These are phyloP conservation scores for Exophiala sp. DNA, from an alignment of 2,329 filamentous ascomycete genomes.

Conservation along the genomic window DNA sequence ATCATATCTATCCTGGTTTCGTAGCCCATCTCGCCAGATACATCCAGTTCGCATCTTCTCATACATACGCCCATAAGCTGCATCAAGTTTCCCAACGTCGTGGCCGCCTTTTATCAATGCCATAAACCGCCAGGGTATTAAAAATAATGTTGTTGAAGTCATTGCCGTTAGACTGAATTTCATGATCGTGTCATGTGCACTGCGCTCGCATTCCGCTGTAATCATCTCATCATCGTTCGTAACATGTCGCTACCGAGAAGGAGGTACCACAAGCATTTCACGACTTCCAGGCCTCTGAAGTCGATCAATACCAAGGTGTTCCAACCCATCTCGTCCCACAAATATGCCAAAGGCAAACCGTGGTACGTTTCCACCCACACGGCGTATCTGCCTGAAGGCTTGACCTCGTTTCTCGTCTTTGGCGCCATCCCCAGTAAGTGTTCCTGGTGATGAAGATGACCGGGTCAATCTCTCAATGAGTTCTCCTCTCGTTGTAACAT, in stretches of 20 bases:
- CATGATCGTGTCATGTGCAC: background rate
- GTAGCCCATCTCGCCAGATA: too few species aligned
- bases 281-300: constrained; percentile 43
- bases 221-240: background rate
- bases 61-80: too few species aligned
- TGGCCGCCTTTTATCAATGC: too few species aligned
- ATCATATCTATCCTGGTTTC: too few species aligned
- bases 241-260: background rate
- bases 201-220: background rate
- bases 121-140: too few species aligned
- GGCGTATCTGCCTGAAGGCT: constrained; percentile 9
- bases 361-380: constrained; percentile 25
- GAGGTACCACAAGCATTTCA: constrained; percentile 44
- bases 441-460: constrained; percentile 29
- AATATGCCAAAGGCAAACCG: constrained; percentile 58
- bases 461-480: constrained; percentile 67
- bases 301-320: constrained; percentile 59
- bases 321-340: constrained; percentile 56
- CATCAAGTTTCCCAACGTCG: too few species aligned
- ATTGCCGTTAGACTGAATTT: background rate
- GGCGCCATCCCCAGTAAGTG: constrained; percentile 37
- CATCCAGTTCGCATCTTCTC: too few species aligned
- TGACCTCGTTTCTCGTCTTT: background rate
- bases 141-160: background rate
- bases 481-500: constrained; percentile 63